Base-by-base conservation (phyloP, 345 rosid species). In the Gynandropsis gynandra region DNA sequence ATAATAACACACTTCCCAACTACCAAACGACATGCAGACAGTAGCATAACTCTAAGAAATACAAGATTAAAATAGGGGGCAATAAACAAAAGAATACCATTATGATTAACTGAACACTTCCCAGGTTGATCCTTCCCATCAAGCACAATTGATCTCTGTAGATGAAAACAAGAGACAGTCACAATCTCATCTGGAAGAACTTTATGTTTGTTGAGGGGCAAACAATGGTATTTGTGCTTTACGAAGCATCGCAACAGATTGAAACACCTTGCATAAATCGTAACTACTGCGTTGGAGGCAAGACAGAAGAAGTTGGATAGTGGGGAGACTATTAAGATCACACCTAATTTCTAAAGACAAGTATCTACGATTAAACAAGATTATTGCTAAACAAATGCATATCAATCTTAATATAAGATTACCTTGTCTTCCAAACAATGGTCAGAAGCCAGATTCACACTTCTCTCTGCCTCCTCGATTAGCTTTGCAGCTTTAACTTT, bases 141-240 rank as follows among this genome's bases (percentile, higher is more conserved):
- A 59, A 47, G 63, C 46, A 62, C 63, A 11, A 43, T 53, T 44
- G 68, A 59, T 45, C 42, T 73, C 97, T 88, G 79, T 65, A 65
- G 2, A 43, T 53, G 56, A 21, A 15, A 43, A 61, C n/a, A 60
- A 56, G 47, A 60, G 31, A 52, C 31, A 61, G 42, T 42, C 57
- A 61, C 33, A 21, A 52, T 18, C 8, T 54, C 47, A 49, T 35
- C 51, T 20, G 17, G 8, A n/a, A 16, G 46, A 48, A 45, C 56
- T 24, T 52, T 59, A 20, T 12, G 16, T 32, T 34, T 46, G 15
- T 13, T 36, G 40, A 42, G 34, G 42, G 7, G 43, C 7, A 41
- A 24, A 24, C 4, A 24, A 24, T 18, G 42, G 32, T 38, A 57
- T 19, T n/a, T 61, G 37, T 5, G 34, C 13, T 53, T 38, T 4